A percentile compares a stretch with the other conserved stretches of the same genome.
Evolutionary conservation across 2,329 filamentous ascomycete genomes (phyloP).

Genomic region (Penicillium sp.): DNA sequence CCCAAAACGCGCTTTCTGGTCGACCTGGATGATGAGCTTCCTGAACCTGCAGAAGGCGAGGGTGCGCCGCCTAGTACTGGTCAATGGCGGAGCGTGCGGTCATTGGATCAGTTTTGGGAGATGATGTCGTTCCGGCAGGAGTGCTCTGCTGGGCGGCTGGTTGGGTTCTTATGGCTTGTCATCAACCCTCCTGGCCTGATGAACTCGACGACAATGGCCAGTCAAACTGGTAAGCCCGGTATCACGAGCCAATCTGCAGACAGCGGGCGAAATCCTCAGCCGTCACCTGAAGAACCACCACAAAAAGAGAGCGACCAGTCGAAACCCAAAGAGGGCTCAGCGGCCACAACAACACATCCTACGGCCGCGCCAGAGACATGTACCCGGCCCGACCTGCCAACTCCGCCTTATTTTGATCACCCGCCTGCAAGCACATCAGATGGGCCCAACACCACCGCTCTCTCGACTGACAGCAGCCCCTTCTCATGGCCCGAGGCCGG

Average conservation of each 20-base stretch:
- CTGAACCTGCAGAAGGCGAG: constrained; percentile 32
- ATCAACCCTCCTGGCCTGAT: constrained; percentile 60
- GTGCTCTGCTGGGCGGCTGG: constrained; percentile 85
- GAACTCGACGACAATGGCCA: constrained; percentile 36
- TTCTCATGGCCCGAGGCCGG: constrained; percentile 37
- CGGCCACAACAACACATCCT: not conserved
- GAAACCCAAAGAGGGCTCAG: not conserved
- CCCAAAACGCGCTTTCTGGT: constrained; percentile 87
- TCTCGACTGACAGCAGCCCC: constrained; percentile 20
- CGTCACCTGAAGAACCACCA: not conserved
- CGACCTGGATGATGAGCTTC: constrained; percentile 81
- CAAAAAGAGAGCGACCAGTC: not conserved
- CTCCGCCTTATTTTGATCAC: too few species aligned
- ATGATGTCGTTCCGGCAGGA: constrained; percentile 97
- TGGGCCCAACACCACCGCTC: not conserved
- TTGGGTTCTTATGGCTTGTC: constrained; percentile 92
- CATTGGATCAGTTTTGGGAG: constrained; percentile 94
- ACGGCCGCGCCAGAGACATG: not conserved
- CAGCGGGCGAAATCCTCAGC: not conserved
- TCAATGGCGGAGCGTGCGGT: constrained; percentile 78
- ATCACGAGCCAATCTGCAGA: not conserved
- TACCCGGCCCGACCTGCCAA: too few species aligned
- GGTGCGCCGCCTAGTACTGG: constrained; percentile 53
- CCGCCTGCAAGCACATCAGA: constrained; percentile 7
- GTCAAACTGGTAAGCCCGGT: constrained; percentile 15